Evolutionary conservation across 1,139 yeast species (phyloP), one percentile per base, ranked within the genome.

Genomic region (Nakaseomyces sp.): DNA sequence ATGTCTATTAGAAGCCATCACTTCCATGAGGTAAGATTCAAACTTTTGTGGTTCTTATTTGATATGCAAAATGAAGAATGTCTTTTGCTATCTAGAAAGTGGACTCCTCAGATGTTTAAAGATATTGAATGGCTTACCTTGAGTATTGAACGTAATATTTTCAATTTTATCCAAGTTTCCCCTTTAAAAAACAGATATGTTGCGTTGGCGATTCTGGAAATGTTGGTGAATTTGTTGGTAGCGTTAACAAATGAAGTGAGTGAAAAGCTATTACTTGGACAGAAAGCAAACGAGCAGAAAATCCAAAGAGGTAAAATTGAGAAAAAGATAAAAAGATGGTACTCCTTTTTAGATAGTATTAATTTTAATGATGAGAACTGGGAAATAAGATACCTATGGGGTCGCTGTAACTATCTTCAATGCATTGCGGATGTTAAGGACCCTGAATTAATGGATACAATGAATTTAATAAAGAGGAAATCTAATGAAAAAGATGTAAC

Each of bases 161-260:
- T 45, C 44, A 47, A 49, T 9, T 50, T 35, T 22, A 22, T 35
- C 4, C 38, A 35, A 20, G 17, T 16, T 6, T 16, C 17, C 10
- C 17, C 18, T 3, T 12, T 15, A 1, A 42, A 45, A 12, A 44
- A 55, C 31, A 42, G 53, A 28, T 50, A 46, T 35, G 33, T 61
- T 2, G 59, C 59, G 2, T 47, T 66, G 16, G 66, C 76, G 0
- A 56, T 81, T 0, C 72, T 70, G 50, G 95, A 85, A 53, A 52
- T 81, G 0, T 58, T 82, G 24, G 70, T 79, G 0, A 85, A 85
- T 55, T 41, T 48, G 42, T 40, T 62, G 51, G 64, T 62, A 38
- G 41, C 46, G 25, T 41, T 58, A 4, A 48, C 48, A 16, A 57
- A 55, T 19, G 61, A 56, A 19, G 50, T 61, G 5, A 45, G 43